Evolutionary conservation across 306 rosid genomes (phyloP).

Genomic region (Begonia loranthoides): DNA sequence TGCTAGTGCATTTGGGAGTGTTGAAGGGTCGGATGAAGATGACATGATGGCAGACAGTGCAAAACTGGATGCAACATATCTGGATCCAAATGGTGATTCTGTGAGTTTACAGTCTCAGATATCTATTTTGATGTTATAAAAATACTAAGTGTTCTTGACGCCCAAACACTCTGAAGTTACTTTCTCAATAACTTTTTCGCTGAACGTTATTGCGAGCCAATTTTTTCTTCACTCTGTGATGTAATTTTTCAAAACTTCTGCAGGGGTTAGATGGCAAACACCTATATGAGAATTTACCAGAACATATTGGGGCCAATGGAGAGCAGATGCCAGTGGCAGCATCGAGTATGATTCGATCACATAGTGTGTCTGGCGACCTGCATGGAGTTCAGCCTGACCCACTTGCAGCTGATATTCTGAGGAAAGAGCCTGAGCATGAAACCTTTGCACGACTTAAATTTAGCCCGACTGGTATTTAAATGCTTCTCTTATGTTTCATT

Average conservation of each 20-base stretch:
- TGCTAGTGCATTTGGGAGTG: slow-evolving; percentile 82
- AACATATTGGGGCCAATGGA: slow-evolving; percentile 47
- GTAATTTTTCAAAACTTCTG: slow-evolving; percentile 6
- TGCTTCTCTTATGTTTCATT: neutral
- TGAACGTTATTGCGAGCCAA: neutral
- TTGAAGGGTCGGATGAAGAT: slow-evolving; percentile 87
- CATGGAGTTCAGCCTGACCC: slow-evolving; percentile 98
- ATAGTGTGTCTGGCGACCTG: slow-evolving; percentile 89
- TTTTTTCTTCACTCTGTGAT: neutral
- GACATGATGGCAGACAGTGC: slow-evolving; percentile 34
- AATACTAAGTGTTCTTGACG: neutral
- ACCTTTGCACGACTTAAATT: slow-evolving; percentile 65
- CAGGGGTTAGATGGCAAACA: slow-evolving; percentile 50
- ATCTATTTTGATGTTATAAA: neutral
- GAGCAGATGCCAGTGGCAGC: slow-evolving; percentile 54
- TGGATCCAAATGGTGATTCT: slow-evolving; percentile 55
- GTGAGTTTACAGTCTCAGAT: slow-evolving; percentile 36
- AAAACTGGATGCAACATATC: slow-evolving; percentile 35
- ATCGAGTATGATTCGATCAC: slow-evolving; percentile 86
- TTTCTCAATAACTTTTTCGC: neutral
- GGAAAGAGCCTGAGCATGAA: slow-evolving; percentile 99
- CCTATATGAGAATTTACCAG: slow-evolving; percentile 44
- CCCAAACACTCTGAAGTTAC: neutral
- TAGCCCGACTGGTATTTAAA: slow-evolving; percentile 57
- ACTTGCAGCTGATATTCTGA: slow-evolving; percentile 91